Percentiles rank a stretch among this genome's conserved stretches.
These are phyloP conservation scores for Tetrahymena malaccensis DNA, from an alignment of 73 alveolate species.

Conservation along the genomic window DNA sequence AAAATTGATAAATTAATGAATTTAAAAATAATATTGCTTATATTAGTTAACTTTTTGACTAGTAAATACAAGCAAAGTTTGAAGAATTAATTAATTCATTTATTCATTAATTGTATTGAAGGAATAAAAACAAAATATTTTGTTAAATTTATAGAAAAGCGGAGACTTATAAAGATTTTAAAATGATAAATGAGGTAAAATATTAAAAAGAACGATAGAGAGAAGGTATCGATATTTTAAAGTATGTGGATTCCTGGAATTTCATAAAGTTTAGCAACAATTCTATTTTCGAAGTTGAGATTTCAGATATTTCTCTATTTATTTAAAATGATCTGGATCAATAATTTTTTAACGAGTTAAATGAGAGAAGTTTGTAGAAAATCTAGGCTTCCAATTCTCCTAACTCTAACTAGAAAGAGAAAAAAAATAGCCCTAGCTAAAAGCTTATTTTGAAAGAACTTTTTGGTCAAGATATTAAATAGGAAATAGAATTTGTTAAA, in stretches of 20 bases:
- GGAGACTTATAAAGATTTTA: neutral
- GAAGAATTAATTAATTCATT: neutral
- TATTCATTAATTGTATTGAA: neutral
- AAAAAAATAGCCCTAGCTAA: neutral
- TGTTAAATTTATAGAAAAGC: neutral
- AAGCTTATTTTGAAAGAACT: neutral
- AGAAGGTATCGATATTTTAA: neutral
- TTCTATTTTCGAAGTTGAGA: neutral
- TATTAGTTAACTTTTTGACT: no score
- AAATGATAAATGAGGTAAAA: neutral
- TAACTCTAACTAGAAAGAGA: neutral
- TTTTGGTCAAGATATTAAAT: neutral
- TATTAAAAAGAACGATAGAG: neutral
- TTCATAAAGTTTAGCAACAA: neutral
- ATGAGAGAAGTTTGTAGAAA: neutral
- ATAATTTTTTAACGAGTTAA: neutral
- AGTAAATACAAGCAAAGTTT: no score
- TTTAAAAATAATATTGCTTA: neutral
- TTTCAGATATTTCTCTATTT: neutral
- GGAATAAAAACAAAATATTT: neutral
- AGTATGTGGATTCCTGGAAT: neutral
- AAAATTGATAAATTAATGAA: no score
- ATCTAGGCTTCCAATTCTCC: neutral
- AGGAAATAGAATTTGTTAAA: neutral
- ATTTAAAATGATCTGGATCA: neutral